Base-by-base conservation (phyloP, 305 asterid species). In the Rubia tinctorum region DNA sequence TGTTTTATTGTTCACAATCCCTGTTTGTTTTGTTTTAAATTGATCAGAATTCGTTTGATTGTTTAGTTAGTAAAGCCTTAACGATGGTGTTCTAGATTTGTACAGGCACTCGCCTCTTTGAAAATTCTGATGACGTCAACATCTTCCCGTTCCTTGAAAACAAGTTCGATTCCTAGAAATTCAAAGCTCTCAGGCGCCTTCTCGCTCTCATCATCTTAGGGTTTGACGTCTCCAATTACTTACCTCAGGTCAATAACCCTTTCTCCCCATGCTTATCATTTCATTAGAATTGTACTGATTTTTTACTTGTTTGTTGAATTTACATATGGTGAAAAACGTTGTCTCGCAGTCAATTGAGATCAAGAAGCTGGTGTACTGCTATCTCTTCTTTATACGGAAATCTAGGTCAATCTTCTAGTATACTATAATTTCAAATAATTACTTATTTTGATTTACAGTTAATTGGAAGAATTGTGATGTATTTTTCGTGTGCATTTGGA, bases 171-270 rank as follows among this genome's bases (percentile, higher is more conserved):
- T 88, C 97, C 56, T 97, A 91, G 86, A 94, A 84, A 63, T 92
- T 95, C 86, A 95, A 90, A 83, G 98, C 96, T 45, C 97, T 94
- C 79, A 92, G 92, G 89, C 92, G 96, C 65, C 81, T 94, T 40
- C 99, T 94, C 72, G 98, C 98, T 56, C 90, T 91, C 69, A 90
- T 93, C 61, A 96, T 97, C 20, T 97, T 91, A 83, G 97, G 98
- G 15, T 80, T 86, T 43, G 96, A 90, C n/a, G 95, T 91, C 76
- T 84, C 97, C 83, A 87, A 69, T 83, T 88, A 82, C 91, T 93
- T 93, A 78, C 97, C 98, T 75, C 97, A 93, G 85, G 97, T 90
- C 37, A 66, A 15, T 51, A n/a, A 30, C 40, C 40, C 40, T 37
- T 37, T 37, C 40, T 34, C 40, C 40, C 40, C 40, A 37, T 37